Evolutionary conservation across 202 grass and related monocot genomes (phyloP).

Genomic region (Schoenoplectus triqueter): DNA sequence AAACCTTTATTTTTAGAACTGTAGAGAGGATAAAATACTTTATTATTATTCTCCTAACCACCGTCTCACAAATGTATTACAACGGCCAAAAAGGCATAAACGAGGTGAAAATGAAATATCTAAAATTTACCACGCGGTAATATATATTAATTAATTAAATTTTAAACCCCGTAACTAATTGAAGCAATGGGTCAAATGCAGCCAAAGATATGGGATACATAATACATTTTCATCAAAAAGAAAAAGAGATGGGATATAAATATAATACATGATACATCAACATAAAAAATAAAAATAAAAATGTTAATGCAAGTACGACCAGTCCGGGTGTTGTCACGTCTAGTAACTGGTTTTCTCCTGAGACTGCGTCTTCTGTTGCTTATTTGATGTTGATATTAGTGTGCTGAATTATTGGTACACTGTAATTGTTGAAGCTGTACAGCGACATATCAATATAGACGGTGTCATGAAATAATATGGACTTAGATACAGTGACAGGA

Average conservation of each 20-base stretch:
- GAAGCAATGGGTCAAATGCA: neutral
- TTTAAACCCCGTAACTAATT: neutral
- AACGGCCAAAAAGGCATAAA: neutral
- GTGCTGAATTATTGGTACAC: neutral
- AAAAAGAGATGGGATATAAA: neutral
- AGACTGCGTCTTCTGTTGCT: neutral
- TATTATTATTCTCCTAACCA: neutral
- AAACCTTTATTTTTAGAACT: slow-evolving; percentile 3
- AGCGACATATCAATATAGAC: no score
- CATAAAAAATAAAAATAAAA: neutral
- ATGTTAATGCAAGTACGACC: neutral
- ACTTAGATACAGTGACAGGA: neutral
- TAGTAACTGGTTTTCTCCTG: neutral
- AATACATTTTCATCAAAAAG: neutral
- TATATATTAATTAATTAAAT: slow-evolving; percentile 2
- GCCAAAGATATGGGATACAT: neutral
- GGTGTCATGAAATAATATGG: neutral
- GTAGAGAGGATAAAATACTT: neutral
- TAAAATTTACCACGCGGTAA: neutral
- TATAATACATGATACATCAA: neutral
- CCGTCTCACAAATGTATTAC: neutral
- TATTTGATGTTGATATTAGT: neutral
- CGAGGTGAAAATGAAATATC: neutral
- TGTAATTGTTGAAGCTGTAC: no score
- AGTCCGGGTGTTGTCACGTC: neutral